Base-by-base conservation (phyloP, 306 rosid species). In the Benincasa hispida region DNA sequence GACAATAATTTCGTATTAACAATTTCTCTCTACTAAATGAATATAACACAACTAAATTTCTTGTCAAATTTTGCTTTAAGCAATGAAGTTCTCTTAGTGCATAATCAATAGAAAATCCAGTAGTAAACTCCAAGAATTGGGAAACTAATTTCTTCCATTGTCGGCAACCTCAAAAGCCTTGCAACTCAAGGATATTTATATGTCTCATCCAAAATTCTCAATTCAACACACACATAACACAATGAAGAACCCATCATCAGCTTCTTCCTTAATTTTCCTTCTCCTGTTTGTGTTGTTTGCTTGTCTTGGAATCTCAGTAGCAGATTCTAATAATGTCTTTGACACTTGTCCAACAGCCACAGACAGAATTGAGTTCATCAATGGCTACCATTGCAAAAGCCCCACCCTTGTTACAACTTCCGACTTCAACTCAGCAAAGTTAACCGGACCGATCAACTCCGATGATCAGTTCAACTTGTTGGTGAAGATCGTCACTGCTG, bases 351-450 rank as follows among this genome's bases (percentile, higher is more conserved):
- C 96, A 2, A 72, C 93, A n/a, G 70, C 84, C 34, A 45, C 69
- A 34, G 75, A 78, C 42, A 87, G 83, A 41, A 59, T 66, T 14
- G 55, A 79, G 75, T 92, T 88, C 85, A 84, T 91, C 84, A 89
- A 91, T 77, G 96, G 97, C 62, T 79, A 91, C 32, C 85, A 86
- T n/a, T 93, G 98, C 83, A 84, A 93, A 82, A 80, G 76, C 73
- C 92, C 88, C 76, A n/a, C n/a, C n/a, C n/a, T 63, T 76, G 74
- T 75, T 60, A 66, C 13, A 8, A 79, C 89, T 14, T 82, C 86
- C 4, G 88, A 91, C 81, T 93, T 93, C 87, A 89, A 84, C 81
- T 78, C 87, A 39, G 74, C 82, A 11, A 83, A 87, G 51, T 59
- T 93, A 74, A 86, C 72, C 37, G 62, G 77, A 3, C 35, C 83